Evolutionary conservation across 495 filamentous ascomycete species (phyloP), one percentile per base, ranked within the genome.

Genomic region (Aspergillus wentii): DNA sequence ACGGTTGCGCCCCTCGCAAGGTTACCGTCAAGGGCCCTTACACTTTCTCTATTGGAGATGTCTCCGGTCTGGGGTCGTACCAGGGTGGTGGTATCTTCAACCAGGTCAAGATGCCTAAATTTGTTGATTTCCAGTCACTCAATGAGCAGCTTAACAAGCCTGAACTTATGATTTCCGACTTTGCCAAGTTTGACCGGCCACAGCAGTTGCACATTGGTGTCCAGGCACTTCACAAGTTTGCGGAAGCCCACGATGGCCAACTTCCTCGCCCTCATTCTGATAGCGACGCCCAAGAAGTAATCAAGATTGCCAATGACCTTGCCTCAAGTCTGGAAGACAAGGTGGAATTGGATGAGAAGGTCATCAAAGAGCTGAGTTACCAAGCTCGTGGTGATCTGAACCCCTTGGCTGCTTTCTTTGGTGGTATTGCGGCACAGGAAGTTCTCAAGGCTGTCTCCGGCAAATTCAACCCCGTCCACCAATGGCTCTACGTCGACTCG

Each of bases 61-160:
- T 95, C 7, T 88, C 88, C 11, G 79, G 75, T 3, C 73, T 95
- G 26, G 90, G 91, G 17, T 66, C 82, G 45, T 99, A 99, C 64
- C 64, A 83, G 63, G 74, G 83, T 27, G 91, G 91, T 17, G 94
- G 94, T 39, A 72, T 96, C 25, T 99, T 80, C 55, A 84, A 80
- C 8, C 94, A 99, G 58, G 90, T 95, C 51, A 99, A 97, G 72
- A 94, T 94, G 89, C 90, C 90, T 21, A 96, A 94, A 67, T 78
- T 86, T 32, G 65, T 99, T 49, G 80, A 94, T 49, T 99, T 97
- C 66, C 85, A 92, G 61, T 66, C 82, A 10, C 71, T 95, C 22
- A 74, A 73, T 14, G 68, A 75, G 28, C 79, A 94, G 44, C 60
- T 96, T 22, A 84, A 84, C 57, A 84, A 87, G 37, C 94, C 94